These are phyloP conservation scores for Amaranthus cruentus DNA, from an alignment of 148 eudicot species.

Conservation along the genomic window DNA sequence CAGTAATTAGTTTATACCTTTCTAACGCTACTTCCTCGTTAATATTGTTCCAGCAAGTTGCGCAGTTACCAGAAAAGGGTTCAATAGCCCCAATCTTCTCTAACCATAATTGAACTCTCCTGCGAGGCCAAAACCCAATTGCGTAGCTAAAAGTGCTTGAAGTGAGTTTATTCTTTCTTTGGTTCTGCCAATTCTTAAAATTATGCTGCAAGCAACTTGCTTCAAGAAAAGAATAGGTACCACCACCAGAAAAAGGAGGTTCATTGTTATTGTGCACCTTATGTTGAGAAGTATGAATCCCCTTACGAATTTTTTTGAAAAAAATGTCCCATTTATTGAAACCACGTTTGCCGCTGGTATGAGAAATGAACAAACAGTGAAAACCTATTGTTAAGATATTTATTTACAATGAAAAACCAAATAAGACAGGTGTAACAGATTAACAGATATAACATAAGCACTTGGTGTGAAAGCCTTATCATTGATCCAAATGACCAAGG, in stretches of 20 bases:
- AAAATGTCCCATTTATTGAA: conserved; percentile 3
- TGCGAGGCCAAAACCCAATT: conserved; percentile 57
- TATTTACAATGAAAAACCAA: too few relatives aligned
- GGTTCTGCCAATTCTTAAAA: conserved; percentile 77
- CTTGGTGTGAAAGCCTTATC: too few relatives aligned
- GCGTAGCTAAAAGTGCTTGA: conserved; percentile 75
- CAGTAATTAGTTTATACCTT: conserved; percentile 66
- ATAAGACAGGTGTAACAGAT: too few relatives aligned
- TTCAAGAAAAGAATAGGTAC: conserved; percentile 36
- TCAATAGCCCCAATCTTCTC: conserved; percentile 70
- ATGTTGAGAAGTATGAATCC: not conserved
- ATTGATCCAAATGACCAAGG: too few relatives aligned
- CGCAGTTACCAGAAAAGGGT: conserved; percentile 57
- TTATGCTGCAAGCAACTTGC: conserved; percentile 47
- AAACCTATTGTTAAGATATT: too few relatives aligned
- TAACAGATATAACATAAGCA: too few relatives aligned
- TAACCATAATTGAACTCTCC: conserved; percentile 70
- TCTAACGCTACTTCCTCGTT: conserved; percentile 82
- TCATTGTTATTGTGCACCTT: not conserved
- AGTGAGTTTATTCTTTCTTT: conserved; percentile 56
- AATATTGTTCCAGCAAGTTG: conserved; percentile 78
- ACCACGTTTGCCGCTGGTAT: not conserved
- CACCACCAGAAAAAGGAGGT: conserved; percentile 1
- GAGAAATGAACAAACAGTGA: not conserved
- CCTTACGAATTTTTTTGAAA: not conserved